These are phyloP conservation scores for Globisporangium paddicum DNA, from an alignment of 352 stramenopile genomes.

Conservation along the genomic window DNA sequence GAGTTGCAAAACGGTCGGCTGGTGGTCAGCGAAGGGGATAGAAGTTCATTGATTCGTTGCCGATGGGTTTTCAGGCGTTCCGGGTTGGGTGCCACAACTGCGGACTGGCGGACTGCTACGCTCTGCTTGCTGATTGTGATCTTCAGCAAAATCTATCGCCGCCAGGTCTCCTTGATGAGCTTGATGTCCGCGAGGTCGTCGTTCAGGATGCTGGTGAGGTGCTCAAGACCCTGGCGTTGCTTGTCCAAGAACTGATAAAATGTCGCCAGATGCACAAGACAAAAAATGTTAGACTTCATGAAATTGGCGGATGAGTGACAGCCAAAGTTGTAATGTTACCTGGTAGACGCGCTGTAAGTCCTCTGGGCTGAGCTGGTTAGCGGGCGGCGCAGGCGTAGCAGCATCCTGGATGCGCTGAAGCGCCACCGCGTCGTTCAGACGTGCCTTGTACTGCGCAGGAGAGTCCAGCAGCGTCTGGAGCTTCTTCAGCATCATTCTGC, in stretches of 20 bases:
- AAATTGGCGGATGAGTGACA: background rate
- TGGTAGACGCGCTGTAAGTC: conserved; percentile 75
- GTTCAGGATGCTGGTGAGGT: conserved; percentile 78
- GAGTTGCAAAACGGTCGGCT: background rate
- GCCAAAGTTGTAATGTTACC: too few species aligned
- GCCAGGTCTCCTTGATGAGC: conserved; percentile 85
- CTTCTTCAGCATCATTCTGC: conserved; percentile 78
- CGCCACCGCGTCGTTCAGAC: conserved; percentile 71
- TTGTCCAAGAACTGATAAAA: conserved; percentile 73
- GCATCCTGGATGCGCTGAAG: conserved; percentile 66
- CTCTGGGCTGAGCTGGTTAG: conserved; percentile 61
- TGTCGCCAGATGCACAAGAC: background rate
- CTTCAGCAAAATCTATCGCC: conserved; percentile 54
- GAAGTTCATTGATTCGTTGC: conserved; percentile 1
- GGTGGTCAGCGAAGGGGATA: background rate
- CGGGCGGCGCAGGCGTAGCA: conserved; percentile 23
- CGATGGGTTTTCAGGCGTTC: background rate
- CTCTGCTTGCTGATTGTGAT: background rate
- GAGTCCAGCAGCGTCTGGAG: conserved; percentile 74
- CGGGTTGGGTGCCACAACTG: background rate
- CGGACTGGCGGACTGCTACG: background rate
- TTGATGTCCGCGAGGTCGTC: conserved; percentile 84
- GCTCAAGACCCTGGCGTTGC: conserved; percentile 79
- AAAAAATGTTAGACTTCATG: conserved; percentile 10
- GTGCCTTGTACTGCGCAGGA: conserved; percentile 85